Evolutionary conservation across 78 protist genomes (phyloP), one percentile per base, ranked within the genome.

Genomic region (Dictyostelium capitatum): DNA sequence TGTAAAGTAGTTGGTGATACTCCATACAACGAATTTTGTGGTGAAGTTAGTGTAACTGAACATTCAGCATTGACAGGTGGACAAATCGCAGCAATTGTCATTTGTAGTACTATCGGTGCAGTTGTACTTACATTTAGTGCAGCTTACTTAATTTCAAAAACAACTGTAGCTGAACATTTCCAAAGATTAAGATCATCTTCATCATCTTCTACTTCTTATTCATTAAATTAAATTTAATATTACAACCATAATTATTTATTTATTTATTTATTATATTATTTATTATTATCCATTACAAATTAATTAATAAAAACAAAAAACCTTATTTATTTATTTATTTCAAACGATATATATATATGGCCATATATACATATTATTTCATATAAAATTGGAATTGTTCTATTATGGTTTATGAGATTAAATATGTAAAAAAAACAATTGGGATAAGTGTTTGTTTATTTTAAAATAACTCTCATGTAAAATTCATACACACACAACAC

Each of bases 1-100:
- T 87, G 93, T 51, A 65, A 23, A 10, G 32, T 87, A 14, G 12
- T 7, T 23, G 93, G 93, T 30, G 84, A 43, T 23, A 46, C 79
- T 8, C 48, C 46, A 0, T 87, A 64, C 50, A 48, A 20, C 10
- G 14, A n/a, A 1, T 14, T 70, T 41, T 87, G 93, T 65, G 93
- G 93, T 23, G 83, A 87, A 37, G 67, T 47, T 11, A 41, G 46
- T 3, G 69, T 87, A 0, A 43, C 32, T 20, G 46, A 62, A 8
- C 28, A 20, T 12, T 54, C 72, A 0, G 77, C 78, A 6, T 37
- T 87, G 1, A 15, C 85, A 14, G 46, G 11, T 28, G 78, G 72
- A 9, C 48, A 32, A 19, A 20, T 87, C 30, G 93, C 77, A 20
- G 70, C 69, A 2, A 87, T 87, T 17, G 59, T 87, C 28, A 37